Evolutionary conservation across 1,284 basidiomycete genomes (phyloP).

Genomic region (Pseudozyma sp.): DNA sequence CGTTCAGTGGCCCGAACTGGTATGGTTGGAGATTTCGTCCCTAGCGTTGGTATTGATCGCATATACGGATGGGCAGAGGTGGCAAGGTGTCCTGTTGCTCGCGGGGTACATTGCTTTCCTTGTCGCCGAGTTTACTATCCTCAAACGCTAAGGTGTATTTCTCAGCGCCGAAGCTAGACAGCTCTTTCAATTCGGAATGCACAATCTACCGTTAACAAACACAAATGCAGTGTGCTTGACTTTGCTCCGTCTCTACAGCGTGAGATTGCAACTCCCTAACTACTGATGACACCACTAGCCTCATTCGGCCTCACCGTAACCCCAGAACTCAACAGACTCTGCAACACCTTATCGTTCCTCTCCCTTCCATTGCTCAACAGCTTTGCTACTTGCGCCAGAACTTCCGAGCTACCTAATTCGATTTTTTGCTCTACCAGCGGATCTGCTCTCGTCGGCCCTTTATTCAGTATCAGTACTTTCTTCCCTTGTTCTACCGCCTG

Average conservation of each 20-base stretch:
- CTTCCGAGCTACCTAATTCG: constrained; percentile 61
- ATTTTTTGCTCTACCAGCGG: constrained; percentile 54
- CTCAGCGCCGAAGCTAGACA: background rate
- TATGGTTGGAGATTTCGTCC: constrained; percentile 31
- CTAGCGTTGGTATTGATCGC: constrained; percentile 47
- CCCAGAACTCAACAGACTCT: constrained; percentile 45
- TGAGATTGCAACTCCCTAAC: constrained; percentile 9
- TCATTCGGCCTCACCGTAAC: constrained; percentile 36
- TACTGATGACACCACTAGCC: constrained; percentile 38
- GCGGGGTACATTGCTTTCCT: constrained; percentile 49
- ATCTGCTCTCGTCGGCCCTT: constrained; percentile 65
- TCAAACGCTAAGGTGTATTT: constrained; percentile 21
- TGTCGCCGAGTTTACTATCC: constrained; percentile 43
- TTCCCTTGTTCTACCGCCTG: constrained; percentile 55
- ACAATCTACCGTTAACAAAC: constrained; percentile 4
- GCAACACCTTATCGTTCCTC: constrained; percentile 46
- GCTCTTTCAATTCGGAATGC: background rate
- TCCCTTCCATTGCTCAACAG: constrained; percentile 38
- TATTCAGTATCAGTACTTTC: constrained; percentile 62
- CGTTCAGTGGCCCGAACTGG: constrained; percentile 48
- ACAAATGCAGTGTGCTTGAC: background rate
- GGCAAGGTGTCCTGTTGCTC: constrained; percentile 48
- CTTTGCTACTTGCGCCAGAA: constrained; percentile 45
- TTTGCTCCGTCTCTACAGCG: background rate
- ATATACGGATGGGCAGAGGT: constrained; percentile 42